Evolutionary conservation across 495 filamentous ascomycete genomes (phyloP).

Genomic region (Hamigera avellanea): DNA sequence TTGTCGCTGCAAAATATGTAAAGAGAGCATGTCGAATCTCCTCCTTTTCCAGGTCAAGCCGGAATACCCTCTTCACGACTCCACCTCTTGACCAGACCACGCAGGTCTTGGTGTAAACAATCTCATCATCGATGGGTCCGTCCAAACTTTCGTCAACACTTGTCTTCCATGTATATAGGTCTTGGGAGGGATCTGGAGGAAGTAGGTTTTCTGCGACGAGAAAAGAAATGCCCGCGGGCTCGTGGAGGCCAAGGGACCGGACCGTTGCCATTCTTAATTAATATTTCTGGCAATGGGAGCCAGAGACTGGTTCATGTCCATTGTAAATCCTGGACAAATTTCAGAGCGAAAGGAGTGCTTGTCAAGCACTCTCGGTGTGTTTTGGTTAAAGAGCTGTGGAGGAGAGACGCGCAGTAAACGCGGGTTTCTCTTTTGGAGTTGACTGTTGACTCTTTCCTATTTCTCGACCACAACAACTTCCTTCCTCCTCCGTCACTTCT

Average conservation of each 20-base stretch:
- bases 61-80: slow-evolving; percentile 76
- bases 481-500: slow-evolving; percentile 9
- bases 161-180: slow-evolving; percentile 62
- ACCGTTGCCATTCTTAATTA: slow-evolving; percentile 59
- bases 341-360: background rate
- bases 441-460: too few species aligned
- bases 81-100: slow-evolving; percentile 89
- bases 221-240: slow-evolving; percentile 70
- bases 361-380: background rate
- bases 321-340: slow-evolving; percentile 1
- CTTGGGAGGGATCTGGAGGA: slow-evolving; percentile 49
- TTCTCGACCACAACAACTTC: slow-evolving; percentile 21
- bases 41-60: slow-evolving; percentile 78
- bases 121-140: slow-evolving; percentile 58
- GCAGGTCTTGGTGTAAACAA: slow-evolving; percentile 69
- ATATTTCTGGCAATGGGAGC: slow-evolving; percentile 14
- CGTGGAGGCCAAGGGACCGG: slow-evolving; percentile 77
- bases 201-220: slow-evolving; percentile 74
- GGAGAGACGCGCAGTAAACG: slow-evolving; percentile 5
- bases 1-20: slow-evolving; percentile 58
- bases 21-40: slow-evolving; percentile 72
- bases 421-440: slow-evolving; percentile 8
- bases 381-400: background rate
- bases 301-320: slow-evolving; percentile 9
- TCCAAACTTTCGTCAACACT: slow-evolving; percentile 31